These are phyloP conservation scores for Mycena haematopus DNA, from an alignment of 768 basidiomycete species.

Conservation along the genomic window DNA sequence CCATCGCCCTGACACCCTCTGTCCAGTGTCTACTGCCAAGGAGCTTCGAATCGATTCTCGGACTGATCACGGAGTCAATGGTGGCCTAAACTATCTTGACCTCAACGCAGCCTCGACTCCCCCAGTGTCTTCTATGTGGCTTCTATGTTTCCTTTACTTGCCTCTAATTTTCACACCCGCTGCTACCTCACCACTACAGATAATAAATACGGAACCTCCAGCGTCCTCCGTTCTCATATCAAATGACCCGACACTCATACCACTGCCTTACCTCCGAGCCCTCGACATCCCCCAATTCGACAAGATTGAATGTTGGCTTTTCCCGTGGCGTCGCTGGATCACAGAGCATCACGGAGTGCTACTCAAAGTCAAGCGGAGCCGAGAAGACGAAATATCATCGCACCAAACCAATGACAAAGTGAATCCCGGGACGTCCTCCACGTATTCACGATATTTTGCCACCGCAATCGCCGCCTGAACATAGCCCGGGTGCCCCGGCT, in stretches of 20 bases:
- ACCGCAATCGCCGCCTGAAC: conserved; percentile 47
- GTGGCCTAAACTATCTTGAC: too few species aligned
- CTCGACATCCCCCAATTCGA: conserved; percentile 12
- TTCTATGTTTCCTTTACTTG: too few species aligned
- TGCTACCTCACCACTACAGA: conserved; percentile 1
- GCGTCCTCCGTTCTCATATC: conserved; percentile 33
- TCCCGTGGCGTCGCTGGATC: conserved; percentile 27
- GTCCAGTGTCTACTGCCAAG: too few species aligned
- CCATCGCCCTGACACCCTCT: too few species aligned
- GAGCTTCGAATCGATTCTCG: too few species aligned
- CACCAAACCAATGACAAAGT: conserved; percentile 50
- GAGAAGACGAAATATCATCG: neutral
- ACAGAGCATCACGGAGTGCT: conserved; percentile 31
- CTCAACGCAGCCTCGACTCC: too few species aligned
- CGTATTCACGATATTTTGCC: conserved; percentile 43
- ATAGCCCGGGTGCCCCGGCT: conserved; percentile 48
- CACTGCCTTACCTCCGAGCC: conserved; percentile 14
- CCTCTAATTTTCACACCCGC: too few species aligned
- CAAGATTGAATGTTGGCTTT: conserved; percentile 25
- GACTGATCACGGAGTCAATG: too few species aligned
- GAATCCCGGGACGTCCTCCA: conserved; percentile 48
- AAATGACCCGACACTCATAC: conserved; percentile 25
- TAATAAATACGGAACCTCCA: conserved; percentile 28
- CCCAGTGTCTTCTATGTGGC: too few species aligned
- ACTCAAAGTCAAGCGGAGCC: conserved; percentile 16